phyloP scores from a whole-genome alignment of 1,139 yeast genomes.

The Suhomyces atakaporum region DNA sequence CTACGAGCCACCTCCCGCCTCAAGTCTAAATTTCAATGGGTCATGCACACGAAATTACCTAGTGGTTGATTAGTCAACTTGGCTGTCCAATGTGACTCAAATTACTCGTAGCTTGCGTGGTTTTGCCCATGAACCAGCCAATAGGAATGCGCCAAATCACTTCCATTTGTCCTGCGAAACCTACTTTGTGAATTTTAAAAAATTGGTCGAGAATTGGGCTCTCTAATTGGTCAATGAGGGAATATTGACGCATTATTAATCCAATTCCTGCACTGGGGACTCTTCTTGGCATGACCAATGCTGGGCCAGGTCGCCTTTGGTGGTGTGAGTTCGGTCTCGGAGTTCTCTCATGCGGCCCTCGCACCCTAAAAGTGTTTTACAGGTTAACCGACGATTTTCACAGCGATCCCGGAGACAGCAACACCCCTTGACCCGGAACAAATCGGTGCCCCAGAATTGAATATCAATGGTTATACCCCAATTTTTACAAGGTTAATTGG shows the following conservation, averaged over 20 bases:
- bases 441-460: constrained; percentile 1
- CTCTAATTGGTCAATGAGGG: neutral
- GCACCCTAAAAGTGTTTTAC: too few relatives aligned
- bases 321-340: constrained; percentile 23
- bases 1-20: too few relatives aligned
- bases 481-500: too few relatives aligned
- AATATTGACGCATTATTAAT: too few relatives aligned
- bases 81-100: too few relatives aligned
- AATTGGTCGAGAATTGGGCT: neutral
- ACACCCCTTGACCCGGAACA: constrained; percentile 1
- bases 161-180: constrained; percentile 7
- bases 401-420: constrained; percentile 9
- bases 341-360: constrained; percentile 23
- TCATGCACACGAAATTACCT: too few relatives aligned
- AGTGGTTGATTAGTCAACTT: too few relatives aligned
- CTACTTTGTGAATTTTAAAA: too few relatives aligned
- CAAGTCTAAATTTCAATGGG: too few relatives aligned
- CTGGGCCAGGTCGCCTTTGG: neutral
- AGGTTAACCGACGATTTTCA: constrained; percentile 8
- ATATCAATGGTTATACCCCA: too few relatives aligned
- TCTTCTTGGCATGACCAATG: neutral
- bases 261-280: neutral
- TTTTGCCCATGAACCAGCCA: constrained; percentile 1
- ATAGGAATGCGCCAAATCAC: constrained; percentile 6
- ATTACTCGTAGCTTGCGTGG: too few relatives aligned